Evolutionary conservation across 2,329 filamentous ascomycete species (phyloP).

Genomic region (Cyphellophora europaea): DNA sequence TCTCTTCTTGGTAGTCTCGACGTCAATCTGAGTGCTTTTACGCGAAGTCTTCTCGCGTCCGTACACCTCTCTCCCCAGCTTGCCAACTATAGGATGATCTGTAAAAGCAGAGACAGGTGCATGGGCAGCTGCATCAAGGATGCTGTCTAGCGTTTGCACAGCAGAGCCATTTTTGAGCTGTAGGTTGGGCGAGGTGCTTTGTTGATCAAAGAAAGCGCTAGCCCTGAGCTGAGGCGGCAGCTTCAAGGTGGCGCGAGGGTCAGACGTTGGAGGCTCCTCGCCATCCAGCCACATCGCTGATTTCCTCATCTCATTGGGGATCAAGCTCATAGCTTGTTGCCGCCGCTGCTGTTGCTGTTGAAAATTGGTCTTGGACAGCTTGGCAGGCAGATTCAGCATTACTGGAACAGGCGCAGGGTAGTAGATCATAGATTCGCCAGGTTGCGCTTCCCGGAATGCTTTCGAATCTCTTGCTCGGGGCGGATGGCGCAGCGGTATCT

Average conservation of each 20-base stretch:
- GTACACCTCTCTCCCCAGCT: conserved; percentile 66
- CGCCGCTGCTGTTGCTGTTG: conserved; percentile 59
- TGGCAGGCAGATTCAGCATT: conserved; percentile 85
- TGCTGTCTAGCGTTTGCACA: conserved; percentile 78
- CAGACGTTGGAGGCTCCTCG: conserved; percentile 7
- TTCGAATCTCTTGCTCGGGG: conserved; percentile 30
- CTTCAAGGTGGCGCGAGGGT: conserved; percentile 24
- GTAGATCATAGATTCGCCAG: conserved; percentile 76
- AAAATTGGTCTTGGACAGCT: conserved; percentile 64
- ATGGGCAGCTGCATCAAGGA: conserved; percentile 77
- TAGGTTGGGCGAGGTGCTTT: conserved; percentile 46
- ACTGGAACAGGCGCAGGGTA: conserved; percentile 92
- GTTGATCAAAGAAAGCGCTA: conserved; percentile 79
- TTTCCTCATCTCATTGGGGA: conserved; percentile 46
- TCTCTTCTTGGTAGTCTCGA: conserved; percentile 22
- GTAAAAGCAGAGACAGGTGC: conserved; percentile 89
- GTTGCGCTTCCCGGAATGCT: conserved; percentile 33
- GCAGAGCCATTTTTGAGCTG: conserved; percentile 66
- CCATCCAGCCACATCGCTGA: conserved; percentile 39
- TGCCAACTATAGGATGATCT: conserved; percentile 74
- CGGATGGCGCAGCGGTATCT: conserved; percentile 28
- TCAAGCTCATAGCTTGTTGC: conserved; percentile 60
- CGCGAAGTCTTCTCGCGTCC: conserved; percentile 31
- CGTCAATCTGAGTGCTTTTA: conserved; percentile 19
- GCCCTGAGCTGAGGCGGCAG: conserved; percentile 79